Conservation (phyloP, 371 early-diverging fungal genomes). For the Batkoa obscura region DNA sequence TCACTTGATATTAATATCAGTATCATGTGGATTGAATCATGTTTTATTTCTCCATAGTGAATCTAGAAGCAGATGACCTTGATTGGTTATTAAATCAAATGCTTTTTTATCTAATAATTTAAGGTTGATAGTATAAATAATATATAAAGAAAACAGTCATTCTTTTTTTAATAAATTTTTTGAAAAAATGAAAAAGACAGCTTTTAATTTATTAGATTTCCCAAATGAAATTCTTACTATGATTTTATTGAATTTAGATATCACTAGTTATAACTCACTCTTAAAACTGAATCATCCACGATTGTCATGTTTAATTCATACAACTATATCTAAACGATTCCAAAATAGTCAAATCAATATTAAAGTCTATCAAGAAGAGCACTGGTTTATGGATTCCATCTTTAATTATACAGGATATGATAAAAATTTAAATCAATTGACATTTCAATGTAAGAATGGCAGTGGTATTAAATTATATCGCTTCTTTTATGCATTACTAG, state of each 20-base stretch:
- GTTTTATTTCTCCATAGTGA: too few species aligned
- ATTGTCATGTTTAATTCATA: not conserved
- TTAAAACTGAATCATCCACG: not conserved
- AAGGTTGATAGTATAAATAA: too few species aligned
- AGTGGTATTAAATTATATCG: not conserved
- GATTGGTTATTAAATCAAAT: too few species aligned
- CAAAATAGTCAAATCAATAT: not conserved
- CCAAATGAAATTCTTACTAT: not conserved
- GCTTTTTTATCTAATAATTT: too few species aligned
- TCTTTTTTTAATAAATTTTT: too few species aligned
- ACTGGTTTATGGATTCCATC: not conserved
- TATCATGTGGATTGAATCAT: too few species aligned
- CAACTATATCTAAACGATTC: not conserved
- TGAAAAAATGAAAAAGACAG: too few species aligned
- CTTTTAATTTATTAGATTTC: not conserved
- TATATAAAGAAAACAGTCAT: too few species aligned
- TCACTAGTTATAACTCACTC: not conserved
- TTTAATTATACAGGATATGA: not conserved
- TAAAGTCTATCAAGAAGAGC: not conserved
- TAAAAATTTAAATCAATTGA: not conserved
- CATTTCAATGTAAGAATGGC: not conserved
- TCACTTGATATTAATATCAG: too few species aligned
- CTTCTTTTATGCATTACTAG: conserved; percentile 4
- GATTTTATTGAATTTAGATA: not conserved
- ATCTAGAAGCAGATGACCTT: too few species aligned